These are phyloP conservation scores for Talaromyces verruculosus DNA, from an alignment of 2,329 filamentous ascomycete species.

Conservation along the genomic window DNA sequence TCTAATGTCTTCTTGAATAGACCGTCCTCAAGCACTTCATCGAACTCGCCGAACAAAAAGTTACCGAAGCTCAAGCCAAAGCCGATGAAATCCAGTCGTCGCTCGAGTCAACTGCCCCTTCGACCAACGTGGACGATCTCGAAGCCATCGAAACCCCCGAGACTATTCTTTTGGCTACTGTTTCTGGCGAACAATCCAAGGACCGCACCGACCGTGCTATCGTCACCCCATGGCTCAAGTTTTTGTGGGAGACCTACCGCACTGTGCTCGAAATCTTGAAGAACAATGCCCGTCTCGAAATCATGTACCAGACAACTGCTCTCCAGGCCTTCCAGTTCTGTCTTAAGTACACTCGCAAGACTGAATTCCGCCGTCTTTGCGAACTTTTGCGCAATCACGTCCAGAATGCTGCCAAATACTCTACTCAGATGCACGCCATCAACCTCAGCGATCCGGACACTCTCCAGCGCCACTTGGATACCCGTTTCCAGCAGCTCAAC, in stretches of 20 bases:
- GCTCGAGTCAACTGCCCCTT: conserved; percentile 71
- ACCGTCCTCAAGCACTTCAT: conserved; percentile 97
- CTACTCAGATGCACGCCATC: conserved; percentile 98
- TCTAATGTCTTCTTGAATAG: conserved; percentile 42
- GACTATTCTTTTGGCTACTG: conserved; percentile 94
- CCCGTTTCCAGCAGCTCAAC: conserved; percentile 96
- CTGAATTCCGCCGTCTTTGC: conserved; percentile 96
- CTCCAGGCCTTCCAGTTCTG: conserved; percentile 99
- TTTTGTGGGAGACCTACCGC: conserved; percentile 98
- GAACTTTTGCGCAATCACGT: conserved; percentile 98
- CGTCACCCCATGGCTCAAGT: conserved; percentile 98
- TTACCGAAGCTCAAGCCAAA: conserved; percentile 91
- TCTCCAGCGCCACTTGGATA: conserved; percentile 94
- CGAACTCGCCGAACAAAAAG: conserved; percentile 92
- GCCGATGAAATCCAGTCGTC: conserved; percentile 91
- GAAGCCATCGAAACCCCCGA: conserved; percentile 97
- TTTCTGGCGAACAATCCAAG: conserved; percentile 95
- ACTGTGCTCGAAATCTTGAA: conserved; percentile 97
- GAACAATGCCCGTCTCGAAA: conserved; percentile 96
- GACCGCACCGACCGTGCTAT: conserved; percentile 97
- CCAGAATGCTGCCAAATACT: conserved; percentile 98
- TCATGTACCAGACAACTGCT: conserved; percentile 97
- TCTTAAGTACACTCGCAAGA: conserved; percentile 96
- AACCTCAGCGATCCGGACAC: conserved; percentile 98
- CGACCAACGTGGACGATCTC: conserved; percentile 83